Conservation (phyloP, 2,329 filamentous ascomycete genomes). For the Teratosphaeria pseudoeucalypti region DNA sequence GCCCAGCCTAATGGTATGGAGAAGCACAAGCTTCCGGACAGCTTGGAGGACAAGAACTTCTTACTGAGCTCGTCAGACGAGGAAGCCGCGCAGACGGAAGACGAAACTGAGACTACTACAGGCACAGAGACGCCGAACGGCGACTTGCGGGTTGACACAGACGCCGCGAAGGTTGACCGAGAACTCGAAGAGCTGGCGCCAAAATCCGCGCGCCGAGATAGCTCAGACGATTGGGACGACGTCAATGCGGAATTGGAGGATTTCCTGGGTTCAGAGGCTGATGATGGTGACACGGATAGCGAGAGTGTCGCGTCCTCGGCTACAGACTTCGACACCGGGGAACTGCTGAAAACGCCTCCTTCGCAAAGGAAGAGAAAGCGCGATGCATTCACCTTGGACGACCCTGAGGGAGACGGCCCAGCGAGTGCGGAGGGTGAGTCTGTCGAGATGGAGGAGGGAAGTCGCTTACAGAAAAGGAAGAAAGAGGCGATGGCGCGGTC, state of each 20-base stretch:
- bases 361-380: slow-evolving; percentile 22
- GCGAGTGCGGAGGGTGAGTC: slow-evolving; percentile 24
- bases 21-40: slow-evolving; percentile 16
- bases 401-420: slow-evolving; percentile 20
- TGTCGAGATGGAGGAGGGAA: slow-evolving; percentile 33
- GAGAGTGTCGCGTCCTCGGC: slow-evolving; percentile 12
- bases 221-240: slow-evolving; percentile 33
- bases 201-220: slow-evolving; percentile 29
- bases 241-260: slow-evolving; percentile 63
- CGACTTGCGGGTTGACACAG: slow-evolving; percentile 9
- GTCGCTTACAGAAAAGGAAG: slow-evolving; percentile 37
- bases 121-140: slow-evolving; percentile 3
- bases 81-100: slow-evolving; percentile 31
- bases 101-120: slow-evolving; percentile 19
- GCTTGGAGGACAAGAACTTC: slow-evolving; percentile 21
- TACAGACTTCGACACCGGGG: slow-evolving; percentile 11
- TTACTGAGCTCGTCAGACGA: slow-evolving; percentile 37
- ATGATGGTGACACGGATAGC: slow-evolving; percentile 25
- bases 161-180: slow-evolving; percentile 20
- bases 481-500: slow-evolving; percentile 37
- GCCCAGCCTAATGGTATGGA: slow-evolving; percentile 28
- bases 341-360: slow-evolving; percentile 14
- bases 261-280: slow-evolving; percentile 52
- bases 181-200: slow-evolving; percentile 38
- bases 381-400: slow-evolving; percentile 16